Evolutionary conservation across 192 early-diverging fungal species (phyloP).

Genomic region (Mortierella antarctica): DNA sequence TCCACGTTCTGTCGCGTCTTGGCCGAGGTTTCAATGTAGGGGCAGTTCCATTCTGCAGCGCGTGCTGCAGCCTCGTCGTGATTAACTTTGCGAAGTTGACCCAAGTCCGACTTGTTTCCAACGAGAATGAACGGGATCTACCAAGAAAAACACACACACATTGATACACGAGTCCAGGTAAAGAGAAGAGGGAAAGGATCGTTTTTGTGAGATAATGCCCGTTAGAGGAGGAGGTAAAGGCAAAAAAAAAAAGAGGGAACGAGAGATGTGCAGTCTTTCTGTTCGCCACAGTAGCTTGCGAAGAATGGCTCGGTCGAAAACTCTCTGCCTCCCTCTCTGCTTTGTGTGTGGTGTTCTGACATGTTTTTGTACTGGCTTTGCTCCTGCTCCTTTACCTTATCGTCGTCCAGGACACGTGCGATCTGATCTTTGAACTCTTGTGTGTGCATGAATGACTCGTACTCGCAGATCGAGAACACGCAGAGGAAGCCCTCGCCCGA

Average conservation of each 20-base stretch:
- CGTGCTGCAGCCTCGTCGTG: constrained; percentile 62
- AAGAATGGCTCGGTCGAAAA: neutral
- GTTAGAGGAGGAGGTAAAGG: neutral
- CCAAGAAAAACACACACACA: neutral
- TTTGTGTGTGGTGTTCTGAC: neutral
- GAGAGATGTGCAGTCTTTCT: neutral
- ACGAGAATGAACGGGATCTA: constrained; percentile 81
- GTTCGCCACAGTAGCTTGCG: neutral
- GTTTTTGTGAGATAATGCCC: neutral
- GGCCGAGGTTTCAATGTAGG: constrained; percentile 75
- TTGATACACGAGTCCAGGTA: neutral
- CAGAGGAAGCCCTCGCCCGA: constrained; percentile 85
- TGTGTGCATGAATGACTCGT: constrained; percentile 80
- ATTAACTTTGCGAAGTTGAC: constrained; percentile 65
- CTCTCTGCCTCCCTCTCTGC: neutral
- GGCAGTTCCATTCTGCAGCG: constrained; percentile 72
- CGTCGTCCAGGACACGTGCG: constrained; percentile 82
- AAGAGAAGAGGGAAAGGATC: neutral
- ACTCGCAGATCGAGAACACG: constrained; percentile 85
- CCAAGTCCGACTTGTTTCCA: constrained; percentile 79
- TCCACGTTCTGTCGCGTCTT: constrained; percentile 84
- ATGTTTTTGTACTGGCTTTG: neutral
- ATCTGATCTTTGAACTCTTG: constrained; percentile 88
- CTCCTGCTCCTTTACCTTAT: constrained; percentile 53
- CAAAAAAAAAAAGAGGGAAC: neutral